Base-by-base conservation (phyloP, 108 stramenopile species). In the Cyclotella distinguenda region DNA sequence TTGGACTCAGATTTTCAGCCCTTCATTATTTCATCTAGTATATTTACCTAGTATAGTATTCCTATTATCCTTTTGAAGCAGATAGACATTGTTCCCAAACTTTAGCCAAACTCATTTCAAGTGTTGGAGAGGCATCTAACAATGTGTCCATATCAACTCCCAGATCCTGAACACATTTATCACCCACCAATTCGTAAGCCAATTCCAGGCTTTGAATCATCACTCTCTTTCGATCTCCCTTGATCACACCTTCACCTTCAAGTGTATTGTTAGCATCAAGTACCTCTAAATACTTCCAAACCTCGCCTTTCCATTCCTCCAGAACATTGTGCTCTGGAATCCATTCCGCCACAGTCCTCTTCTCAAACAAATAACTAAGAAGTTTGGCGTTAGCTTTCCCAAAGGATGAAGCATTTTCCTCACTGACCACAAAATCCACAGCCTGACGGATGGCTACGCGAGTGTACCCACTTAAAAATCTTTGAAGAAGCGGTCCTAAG, bases 391-490 rank as follows among this genome's bases (percentile, higher is more conserved):
- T 87, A 6, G 86, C 86, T 15, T 45, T 66, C 6, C 69, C 79
- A 69, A 87, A 87, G 7, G 69, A 36, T 16, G 69, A 69, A 3
- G 68, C 68, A 80, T 87, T 87, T 30, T 60, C 70, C 15, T 76
- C 65, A n/a, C 70, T 73, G 66, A 87, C 54, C 10, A 84, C 81
- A 64, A 81, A 87, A 22, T 73, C 82, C n/a, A 77, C 65, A 0
- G 82, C 82, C 30, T 82, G 71, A 25, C 62, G 50, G 19, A 87
- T 80, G 7, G 86, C 86, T 6, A 84, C 62, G 6, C 69, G 74
- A 39, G 86, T 87, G 38, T 87, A 87, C 10, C 77, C 80, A 42
- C 55, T 68, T 10, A 87, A 46, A 65, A 87, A 87, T 36, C 27
- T 59, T 54, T 74, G 70, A 6, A 87, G 46, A 13, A 84, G 35